Percentiles rank a stretch among this genome's conserved stretches.
These are phyloP conservation scores for Ceratocystiopsis minuta DNA, from an alignment of 2,329 filamentous ascomycete species.

Conservation along the genomic window DNA sequence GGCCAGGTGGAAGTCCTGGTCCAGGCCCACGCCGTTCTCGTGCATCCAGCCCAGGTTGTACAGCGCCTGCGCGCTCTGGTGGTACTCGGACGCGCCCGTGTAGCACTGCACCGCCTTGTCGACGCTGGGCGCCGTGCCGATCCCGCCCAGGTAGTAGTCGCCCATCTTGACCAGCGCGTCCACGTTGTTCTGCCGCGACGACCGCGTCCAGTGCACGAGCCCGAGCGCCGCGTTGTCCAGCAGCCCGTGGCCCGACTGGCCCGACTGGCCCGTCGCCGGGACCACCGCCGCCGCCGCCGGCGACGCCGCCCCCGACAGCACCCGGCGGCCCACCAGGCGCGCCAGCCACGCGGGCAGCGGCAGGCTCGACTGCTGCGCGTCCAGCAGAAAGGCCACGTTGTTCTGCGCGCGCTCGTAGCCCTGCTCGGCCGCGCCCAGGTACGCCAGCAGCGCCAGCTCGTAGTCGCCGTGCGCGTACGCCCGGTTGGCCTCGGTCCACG, in stretches of 20 bases:
- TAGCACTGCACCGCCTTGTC: constrained; percentile 91
- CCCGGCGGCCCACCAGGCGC: not conserved
- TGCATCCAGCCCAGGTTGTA: constrained; percentile 99
- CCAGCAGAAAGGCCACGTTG: constrained; percentile 75
- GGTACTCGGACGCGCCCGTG: constrained; percentile 74
- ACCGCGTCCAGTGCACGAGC: constrained; percentile 87
- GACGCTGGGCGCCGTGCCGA: constrained; percentile 52
- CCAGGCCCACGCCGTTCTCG: constrained; percentile 82
- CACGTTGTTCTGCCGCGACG: constrained; percentile 79
- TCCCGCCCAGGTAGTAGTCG: constrained; percentile 80
- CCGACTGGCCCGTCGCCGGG: not conserved
- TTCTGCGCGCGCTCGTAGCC: constrained; percentile 80
- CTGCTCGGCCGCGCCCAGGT: constrained; percentile 79
- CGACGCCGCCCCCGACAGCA: not conserved
- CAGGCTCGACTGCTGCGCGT: constrained; percentile 48
- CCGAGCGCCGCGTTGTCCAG: constrained; percentile 44
- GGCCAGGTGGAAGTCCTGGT: constrained; percentile 91
- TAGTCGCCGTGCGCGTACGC: constrained; percentile 65
- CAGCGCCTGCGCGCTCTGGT: constrained; percentile 82
- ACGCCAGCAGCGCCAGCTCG: constrained; percentile 62
- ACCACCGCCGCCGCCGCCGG: not conserved
- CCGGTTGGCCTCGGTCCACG: constrained; percentile 66
- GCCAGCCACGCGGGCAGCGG: constrained; percentile 34
- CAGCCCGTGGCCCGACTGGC: constrained; percentile 16
- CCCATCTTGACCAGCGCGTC: constrained; percentile 96